Percentiles rank a stretch among this genome's conserved stretches.
Evolutionary conservation across 1,284 basidiomycete genomes (phyloP).

Genomic region (Wolfiporia cocos): DNA sequence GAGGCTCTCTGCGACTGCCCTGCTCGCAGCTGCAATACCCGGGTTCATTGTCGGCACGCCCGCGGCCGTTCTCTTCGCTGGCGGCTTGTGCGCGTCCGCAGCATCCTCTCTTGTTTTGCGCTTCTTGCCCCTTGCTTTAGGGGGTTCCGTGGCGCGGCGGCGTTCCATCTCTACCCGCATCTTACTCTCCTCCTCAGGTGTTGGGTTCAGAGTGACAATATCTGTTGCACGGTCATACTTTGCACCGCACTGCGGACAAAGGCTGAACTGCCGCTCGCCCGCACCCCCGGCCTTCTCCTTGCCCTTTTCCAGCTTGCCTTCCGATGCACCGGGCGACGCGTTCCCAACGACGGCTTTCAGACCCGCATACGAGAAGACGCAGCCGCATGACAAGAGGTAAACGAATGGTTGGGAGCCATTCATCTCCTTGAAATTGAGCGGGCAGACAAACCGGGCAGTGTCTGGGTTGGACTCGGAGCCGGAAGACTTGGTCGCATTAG

Average conservation of each 20-base stretch:
- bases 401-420: conserved; percentile 85
- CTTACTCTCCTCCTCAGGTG: conserved; percentile 48
- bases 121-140: conserved; percentile 60
- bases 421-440: conserved; percentile 90
- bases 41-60: conserved; percentile 39
- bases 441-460: conserved; percentile 76
- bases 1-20: conserved; percentile 55
- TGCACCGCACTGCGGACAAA: conserved; percentile 70
- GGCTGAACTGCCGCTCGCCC: conserved; percentile 34
- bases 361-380: conserved; percentile 77
- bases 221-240: conserved; percentile 57
- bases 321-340: conserved; percentile 24
- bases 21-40: conserved; percentile 49
- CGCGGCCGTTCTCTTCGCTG: conserved; percentile 33
- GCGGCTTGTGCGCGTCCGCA: conserved; percentile 23
- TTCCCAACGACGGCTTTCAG: conserved; percentile 52
- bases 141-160: conserved; percentile 46
- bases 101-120: conserved; percentile 40
- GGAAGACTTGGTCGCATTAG: conserved; percentile 50
- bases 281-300: conserved; percentile 12
- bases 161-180: conserved; percentile 50
- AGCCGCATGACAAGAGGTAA: conserved; percentile 84
- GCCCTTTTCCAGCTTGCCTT: conserved; percentile 26
- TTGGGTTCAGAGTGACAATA: conserved; percentile 57
- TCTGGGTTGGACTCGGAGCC: conserved; percentile 37